Evolutionary conservation across 805 yeast genomes (phyloP), one percentile per base, ranked within the genome.

Genomic region (Starmerella powellii): DNA sequence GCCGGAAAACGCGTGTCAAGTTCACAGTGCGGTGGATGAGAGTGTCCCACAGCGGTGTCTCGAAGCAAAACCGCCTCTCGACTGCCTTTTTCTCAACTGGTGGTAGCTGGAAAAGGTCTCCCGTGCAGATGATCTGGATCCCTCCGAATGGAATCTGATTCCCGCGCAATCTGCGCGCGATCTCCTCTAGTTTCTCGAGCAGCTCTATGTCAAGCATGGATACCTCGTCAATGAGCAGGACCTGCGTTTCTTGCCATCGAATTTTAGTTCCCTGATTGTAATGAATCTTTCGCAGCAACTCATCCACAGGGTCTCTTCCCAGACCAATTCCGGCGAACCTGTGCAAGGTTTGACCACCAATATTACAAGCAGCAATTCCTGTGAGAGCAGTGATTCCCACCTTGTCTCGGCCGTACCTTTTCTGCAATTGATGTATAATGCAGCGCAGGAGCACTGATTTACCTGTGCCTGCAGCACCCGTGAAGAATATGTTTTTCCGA

Each of bases 381-480:
- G 98, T 91, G 0, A 95, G 82, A 0, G 98, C 98, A 0, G 97
- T 85, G 3, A 91, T 83, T 0, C 66, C 60, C 11, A 65, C 65
- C 1, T 59, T 55, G 2, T 67, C 64, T 11, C 51, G 42, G 1
- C 69, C 65, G 56, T 73, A 68, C 34, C 68, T 63, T 1, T 52
- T 46, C 16, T 61, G 60, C 38, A 85, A 61, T 21, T 68, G 66
- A 16, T 63, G 56, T 17, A 91, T 85, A 21, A 91, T 64, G 31
- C 77, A 74, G 38, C 75, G 70, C 38, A 91, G 63, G n/a, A 91
- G 65, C 3, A 91, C 80, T 1, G 98, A 88, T 58, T 91, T 91
- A 57, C 98, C 98, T 0, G 98, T 91, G 55, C 98, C 98, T 0
- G 98, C 98, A 27, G 96, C 85, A 38, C 98, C 98, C 0, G 98